Conservation (phyloP, 2,329 filamentous ascomycete species). For the Sarocladium kiliense region DNA sequence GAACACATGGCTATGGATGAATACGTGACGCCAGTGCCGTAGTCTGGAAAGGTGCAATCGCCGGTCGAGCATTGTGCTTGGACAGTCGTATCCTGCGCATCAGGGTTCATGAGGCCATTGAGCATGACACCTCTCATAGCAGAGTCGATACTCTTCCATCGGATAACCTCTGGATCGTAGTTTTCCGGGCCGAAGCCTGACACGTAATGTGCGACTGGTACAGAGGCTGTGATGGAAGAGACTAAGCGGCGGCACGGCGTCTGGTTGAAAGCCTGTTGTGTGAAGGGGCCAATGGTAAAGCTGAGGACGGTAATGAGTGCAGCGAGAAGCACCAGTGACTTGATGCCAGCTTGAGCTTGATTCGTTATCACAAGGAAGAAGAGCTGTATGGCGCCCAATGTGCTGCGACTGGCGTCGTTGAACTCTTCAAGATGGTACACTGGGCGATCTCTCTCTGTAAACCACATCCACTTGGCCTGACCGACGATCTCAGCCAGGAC, state of each 20-base stretch:
- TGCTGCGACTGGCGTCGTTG: slow-evolving; percentile 23
- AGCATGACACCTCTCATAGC: slow-evolving; percentile 27
- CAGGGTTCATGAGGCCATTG: slow-evolving; percentile 21
- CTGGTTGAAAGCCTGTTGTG: slow-evolving; percentile 23
- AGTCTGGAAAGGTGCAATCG: not conserved
- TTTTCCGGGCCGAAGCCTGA: not conserved
- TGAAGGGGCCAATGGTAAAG: slow-evolving; percentile 23
- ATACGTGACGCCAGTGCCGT: not conserved
- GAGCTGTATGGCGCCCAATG: slow-evolving; percentile 22
- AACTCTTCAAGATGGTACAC: slow-evolving; percentile 24
- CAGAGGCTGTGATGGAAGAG: not conserved
- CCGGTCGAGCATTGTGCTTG: not conserved
- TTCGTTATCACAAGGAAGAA: slow-evolving; percentile 13
- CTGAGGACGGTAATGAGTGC: slow-evolving; percentile 21
- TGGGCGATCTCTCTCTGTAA: slow-evolving; percentile 19
- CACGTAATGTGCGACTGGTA: not conserved
- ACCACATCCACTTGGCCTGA: slow-evolving; percentile 28
- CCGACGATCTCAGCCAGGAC: slow-evolving; percentile 24
- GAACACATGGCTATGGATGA: not conserved
- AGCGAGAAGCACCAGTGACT: slow-evolving; percentile 9
- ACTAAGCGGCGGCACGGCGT: slow-evolving; percentile 16
- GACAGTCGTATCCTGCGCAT: slow-evolving; percentile 15
- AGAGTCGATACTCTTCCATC: slow-evolving; percentile 18
- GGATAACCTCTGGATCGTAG: slow-evolving; percentile 12
- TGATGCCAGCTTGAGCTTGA: not conserved